Evolutionary conservation across 495 filamentous ascomycete species (phyloP), one percentile per base, ranked within the genome.

Genomic region (Aspergillus carlsbadensis): DNA sequence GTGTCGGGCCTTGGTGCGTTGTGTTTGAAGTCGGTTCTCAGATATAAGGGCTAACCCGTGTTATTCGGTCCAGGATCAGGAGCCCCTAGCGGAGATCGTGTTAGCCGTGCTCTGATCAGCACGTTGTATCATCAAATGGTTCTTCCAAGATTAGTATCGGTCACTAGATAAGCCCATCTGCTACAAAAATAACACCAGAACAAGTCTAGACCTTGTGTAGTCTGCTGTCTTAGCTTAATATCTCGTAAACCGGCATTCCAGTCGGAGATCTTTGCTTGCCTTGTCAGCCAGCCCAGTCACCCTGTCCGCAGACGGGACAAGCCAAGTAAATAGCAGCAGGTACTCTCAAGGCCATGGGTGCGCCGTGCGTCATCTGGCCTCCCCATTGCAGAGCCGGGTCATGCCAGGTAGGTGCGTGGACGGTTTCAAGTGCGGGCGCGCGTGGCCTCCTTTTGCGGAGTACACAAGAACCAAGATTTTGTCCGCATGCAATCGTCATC

Each of bases 401-500:
- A 17, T 20, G 15, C 39, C 39, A 20, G 14, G n/a, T 20, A 15
- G 22, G 45, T 14, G 6, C 14, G 34, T 26, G 8, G 34, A 50
- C 18, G 47, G 8, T 29, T 29, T 29, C 4, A 8, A 29, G 26
- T 29, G 26, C 26, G 3, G 26, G n/a, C 47, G 37, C 47, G 47
- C 47, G 47, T 50, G 22, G 8, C 11, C 24, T 24, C 47, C 47
- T 33, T 21, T 50, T 50, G 18, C 47, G 47, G 47, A 34, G 10
- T 8, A 34, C 26, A 34, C 15, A 3, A 34, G 36, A 24, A 20
- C 10, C 26, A 45, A 24, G 4, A 29, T 10, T 26, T 26, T 15
- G 18, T 50, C 47, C 47, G 47, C 47, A 39, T 50, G 47, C 47
- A 36, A 50, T 50, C 47, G 31, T 49, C 20, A 24, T 22, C 24